Conservation (phyloP, 257 asterid species). For the Marsdenia floribunda region DNA sequence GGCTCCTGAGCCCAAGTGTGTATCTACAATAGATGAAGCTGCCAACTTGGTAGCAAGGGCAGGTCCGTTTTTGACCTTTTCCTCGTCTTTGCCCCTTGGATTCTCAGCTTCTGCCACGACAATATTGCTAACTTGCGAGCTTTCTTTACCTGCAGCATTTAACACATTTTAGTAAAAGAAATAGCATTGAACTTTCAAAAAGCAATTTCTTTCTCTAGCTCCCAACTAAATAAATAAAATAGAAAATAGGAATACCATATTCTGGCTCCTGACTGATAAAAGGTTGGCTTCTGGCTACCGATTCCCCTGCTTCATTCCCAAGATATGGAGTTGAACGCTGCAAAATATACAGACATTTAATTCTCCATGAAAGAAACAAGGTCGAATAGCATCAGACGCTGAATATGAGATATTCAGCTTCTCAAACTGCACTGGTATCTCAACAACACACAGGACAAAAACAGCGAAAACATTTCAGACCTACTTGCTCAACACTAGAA, state of each 20-base stretch:
- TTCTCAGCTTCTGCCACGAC: slow-evolving; percentile 24
- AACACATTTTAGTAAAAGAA: slow-evolving; percentile 11
- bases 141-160: slow-evolving; percentile 32
- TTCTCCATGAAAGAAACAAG: background rate
- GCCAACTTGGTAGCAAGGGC: background rate
- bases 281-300: slow-evolving; percentile 17
- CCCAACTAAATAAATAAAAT: background rate
- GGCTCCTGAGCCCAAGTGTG: background rate
- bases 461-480: background rate
- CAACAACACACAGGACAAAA: background rate
- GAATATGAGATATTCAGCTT: background rate
- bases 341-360: background rate
- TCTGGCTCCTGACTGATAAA: slow-evolving; percentile 20
- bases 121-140: slow-evolving; percentile 13
- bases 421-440: background rate
- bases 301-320: slow-evolving; percentile 21
- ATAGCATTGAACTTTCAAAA: background rate
- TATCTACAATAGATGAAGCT: background rate
- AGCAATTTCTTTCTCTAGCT: background rate
- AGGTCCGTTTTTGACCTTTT: background rate
- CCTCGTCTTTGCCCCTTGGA: slow-evolving; percentile 14
- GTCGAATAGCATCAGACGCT: background rate
- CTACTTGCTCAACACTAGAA: background rate
- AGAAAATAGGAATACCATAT: slow-evolving; percentile 22
- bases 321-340: slow-evolving; percentile 23